Conservation (phyloP, 1,284 basidiomycete genomes). For the Cystobasidium pallidum region DNA sequence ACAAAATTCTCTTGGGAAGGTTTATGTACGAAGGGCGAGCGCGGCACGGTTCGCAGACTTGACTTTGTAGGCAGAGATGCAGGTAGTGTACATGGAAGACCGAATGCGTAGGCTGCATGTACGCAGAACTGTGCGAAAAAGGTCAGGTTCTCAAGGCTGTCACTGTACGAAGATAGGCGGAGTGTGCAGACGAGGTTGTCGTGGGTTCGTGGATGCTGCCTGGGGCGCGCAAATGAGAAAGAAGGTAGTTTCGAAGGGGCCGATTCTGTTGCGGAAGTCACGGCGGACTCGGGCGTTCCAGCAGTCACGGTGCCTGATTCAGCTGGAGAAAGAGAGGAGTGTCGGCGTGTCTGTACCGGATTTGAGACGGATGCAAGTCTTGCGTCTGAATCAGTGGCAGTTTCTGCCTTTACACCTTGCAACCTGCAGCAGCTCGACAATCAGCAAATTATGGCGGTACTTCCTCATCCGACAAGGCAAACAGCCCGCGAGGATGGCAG, state of each 20-base stretch:
- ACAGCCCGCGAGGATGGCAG: background rate
- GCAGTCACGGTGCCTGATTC: background rate
- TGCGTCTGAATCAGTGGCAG: background rate
- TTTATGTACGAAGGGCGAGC: conserved; percentile 88
- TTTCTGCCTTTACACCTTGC: background rate
- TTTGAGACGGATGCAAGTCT: background rate
- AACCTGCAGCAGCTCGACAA: background rate
- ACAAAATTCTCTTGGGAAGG: conserved; percentile 97
- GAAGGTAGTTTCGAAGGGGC: conserved; percentile 9
- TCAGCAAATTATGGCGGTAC: conserved; percentile 13
- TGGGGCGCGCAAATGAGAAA: conserved; percentile 23
- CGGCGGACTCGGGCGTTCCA: background rate
- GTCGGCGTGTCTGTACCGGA: background rate
- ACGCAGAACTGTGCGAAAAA: conserved; percentile 82
- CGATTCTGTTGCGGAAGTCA: background rate
- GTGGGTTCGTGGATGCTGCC: conserved; percentile 5
- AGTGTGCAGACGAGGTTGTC: conserved; percentile 24
- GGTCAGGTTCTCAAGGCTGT: conserved; percentile 61
- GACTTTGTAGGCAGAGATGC: conserved; percentile 75
- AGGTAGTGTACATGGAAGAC: conserved; percentile 75
- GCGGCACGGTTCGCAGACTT: conserved; percentile 81
- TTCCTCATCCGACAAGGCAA: background rate
- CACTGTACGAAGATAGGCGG: conserved; percentile 14
- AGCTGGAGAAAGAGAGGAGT: background rate
- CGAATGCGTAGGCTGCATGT: conserved; percentile 79